Base-by-base conservation (phyloP, 1,139 yeast species). In the Lipomyces yarrowii region DNA sequence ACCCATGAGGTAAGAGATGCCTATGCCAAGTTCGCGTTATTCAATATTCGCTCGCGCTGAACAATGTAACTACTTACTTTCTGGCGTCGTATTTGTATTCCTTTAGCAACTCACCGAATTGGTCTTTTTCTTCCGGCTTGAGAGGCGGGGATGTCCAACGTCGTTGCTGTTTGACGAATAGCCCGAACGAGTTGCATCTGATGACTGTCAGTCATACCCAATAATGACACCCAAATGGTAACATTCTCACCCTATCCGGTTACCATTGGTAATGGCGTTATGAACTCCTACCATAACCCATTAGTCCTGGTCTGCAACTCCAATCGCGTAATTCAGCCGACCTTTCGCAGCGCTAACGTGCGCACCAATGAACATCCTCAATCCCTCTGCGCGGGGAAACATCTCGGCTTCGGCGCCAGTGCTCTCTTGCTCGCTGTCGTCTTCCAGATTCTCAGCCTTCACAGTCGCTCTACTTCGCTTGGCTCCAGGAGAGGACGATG, bases 1-100 rank as follows among this genome's bases (percentile, higher is more conserved):
- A 91, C 0, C 98, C 98, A 77, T 94, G 99, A 0, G 99, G 99
- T 62, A 94, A 81, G 59, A 92, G 83, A 73, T 92, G 71, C n/a
- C 71, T 21, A 51, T 37, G 37, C 13, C 15, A 55, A 33, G 10
- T 62, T 46, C 15, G 2, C 4, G 23, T 52, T 11, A 15, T 7
- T 42, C 42, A 26, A 42, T 42, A n/a, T 42, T 8, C 21, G 10
- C 48, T n/a, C 21, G 21, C 10, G 18, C 4, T 26, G 30, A 26
- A 26, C 2, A 26, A 26, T 5, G 10, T 5, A 15, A 37, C 3
- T 13, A 57, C 66, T 18, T 59, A 67, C 54, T 87, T 88, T 62
- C 84, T 75, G 1, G 97, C 87, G 74, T 92, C 84, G 76, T 88
- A 93, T 1, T 87, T 85, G 73, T 83, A 82, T 64, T 84, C 78